phyloP scores from a whole-genome alignment of 257 asterid species.

The Scutellaria barbata region DNA sequence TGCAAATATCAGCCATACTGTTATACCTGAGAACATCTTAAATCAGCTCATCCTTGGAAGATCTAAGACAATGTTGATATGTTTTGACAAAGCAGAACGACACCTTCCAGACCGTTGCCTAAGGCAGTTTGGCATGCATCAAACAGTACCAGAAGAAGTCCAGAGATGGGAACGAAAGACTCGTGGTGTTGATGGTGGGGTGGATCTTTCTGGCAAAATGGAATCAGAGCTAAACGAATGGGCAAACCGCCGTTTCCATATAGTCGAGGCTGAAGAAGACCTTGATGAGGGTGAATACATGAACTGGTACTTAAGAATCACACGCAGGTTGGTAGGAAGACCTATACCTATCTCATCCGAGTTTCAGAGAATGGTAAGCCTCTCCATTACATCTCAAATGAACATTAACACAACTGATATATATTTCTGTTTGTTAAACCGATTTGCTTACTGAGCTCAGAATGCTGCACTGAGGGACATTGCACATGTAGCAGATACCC shows the following conservation, averaged over 20 bases:
- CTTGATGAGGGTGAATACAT: constrained; percentile 80
- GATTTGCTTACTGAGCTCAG: constrained; percentile 46
- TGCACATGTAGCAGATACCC: constrained; percentile 70
- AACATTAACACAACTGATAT: background rate
- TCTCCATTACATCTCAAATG: constrained; percentile 9
- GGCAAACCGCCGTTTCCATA: constrained; percentile 72
- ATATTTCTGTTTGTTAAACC: constrained; percentile 16
- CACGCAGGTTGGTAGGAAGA: constrained; percentile 86
- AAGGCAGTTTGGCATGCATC: constrained; percentile 91
- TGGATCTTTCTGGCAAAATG: constrained; percentile 82
- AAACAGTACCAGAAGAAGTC: constrained; percentile 79
- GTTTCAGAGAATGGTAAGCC: constrained; percentile 85
- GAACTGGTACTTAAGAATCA: constrained; percentile 77
- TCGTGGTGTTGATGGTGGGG: constrained; percentile 98
- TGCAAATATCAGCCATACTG: constrained; percentile 78
- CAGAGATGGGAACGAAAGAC: constrained; percentile 92
- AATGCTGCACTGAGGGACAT: constrained; percentile 82
- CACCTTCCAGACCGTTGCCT: constrained; percentile 97
- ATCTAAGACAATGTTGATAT: constrained; percentile 92
- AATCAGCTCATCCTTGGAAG: constrained; percentile 85
- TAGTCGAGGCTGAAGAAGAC: constrained; percentile 88
- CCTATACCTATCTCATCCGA: constrained; percentile 89
- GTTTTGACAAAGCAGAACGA: constrained; percentile 95
- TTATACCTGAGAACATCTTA: constrained; percentile 74
- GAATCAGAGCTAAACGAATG: constrained; percentile 87